These are phyloP conservation scores for Cyberlindnera japonica DNA, from an alignment of 805 yeast genomes.

Conservation along the genomic window DNA sequence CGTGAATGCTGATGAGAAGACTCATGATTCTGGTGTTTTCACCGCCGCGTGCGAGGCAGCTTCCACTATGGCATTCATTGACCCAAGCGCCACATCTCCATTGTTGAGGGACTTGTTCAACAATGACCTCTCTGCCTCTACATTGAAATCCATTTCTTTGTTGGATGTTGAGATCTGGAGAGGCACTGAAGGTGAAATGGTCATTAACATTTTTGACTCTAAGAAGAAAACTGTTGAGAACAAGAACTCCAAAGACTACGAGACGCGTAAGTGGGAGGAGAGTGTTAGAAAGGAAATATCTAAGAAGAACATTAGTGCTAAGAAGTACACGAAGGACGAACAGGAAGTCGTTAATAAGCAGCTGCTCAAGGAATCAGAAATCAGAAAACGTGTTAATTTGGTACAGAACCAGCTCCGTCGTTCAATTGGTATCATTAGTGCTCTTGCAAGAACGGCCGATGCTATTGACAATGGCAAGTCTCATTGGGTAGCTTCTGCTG, in stretches of 20 bases:
- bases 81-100: constrained; percentile 56
- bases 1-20: constrained; percentile 12
- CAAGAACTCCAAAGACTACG: constrained; percentile 81
- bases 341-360: constrained; percentile 59
- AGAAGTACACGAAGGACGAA: constrained; percentile 76
- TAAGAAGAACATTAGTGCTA: constrained; percentile 43
- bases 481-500: constrained; percentile 71
- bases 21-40: constrained; percentile 38
- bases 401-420: constrained; percentile 40
- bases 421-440: constrained; percentile 48
- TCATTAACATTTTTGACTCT: constrained; percentile 54
- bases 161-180: constrained; percentile 61
- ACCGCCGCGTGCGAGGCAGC: constrained; percentile 49
- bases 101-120: constrained; percentile 41
- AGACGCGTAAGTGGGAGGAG: constrained; percentile 87
- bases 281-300: constrained; percentile 72
- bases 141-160: constrained; percentile 35
- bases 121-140: constrained; percentile 34
- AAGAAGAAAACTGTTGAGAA: constrained; percentile 45
- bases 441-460: constrained; percentile 48
- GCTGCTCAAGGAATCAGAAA: constrained; percentile 52
- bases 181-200: constrained; percentile 66
- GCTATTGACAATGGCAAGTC: constrained; percentile 60
- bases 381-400: constrained; percentile 45
- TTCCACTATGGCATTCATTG: constrained; percentile 51